Conservation (phyloP, 1,139 yeast genomes). For the Geotrichum aggregatum region DNA sequence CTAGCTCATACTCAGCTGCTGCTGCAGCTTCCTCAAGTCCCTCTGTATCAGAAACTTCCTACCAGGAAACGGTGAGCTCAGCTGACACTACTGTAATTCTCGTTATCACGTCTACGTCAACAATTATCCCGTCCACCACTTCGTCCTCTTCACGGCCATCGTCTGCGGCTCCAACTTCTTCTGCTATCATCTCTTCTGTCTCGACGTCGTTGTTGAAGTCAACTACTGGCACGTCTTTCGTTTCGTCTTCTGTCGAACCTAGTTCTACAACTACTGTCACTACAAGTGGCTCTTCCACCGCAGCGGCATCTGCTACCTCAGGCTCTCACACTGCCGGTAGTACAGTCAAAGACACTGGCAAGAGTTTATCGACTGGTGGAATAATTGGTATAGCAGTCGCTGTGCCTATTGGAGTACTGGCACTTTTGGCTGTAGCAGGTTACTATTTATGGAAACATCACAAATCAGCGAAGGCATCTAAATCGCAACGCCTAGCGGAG, state of each 20-base stretch:
- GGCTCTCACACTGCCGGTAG: neutral
- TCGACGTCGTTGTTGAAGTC: conserved; percentile 1
- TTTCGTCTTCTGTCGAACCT: neutral
- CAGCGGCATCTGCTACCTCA: conserved; percentile 5
- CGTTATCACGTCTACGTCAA: conserved; percentile 21
- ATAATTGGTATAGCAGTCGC: conserved; percentile 21
- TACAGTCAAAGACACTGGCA: neutral
- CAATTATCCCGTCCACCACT: conserved; percentile 11
- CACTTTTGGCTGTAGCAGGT: conserved; percentile 13
- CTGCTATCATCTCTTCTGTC: neutral
- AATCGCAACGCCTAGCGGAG: conserved; percentile 21
- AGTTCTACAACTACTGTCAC: too few species aligned
- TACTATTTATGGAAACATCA: conserved; percentile 18
- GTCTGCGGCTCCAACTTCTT: neutral
- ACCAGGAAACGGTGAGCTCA: conserved; percentile 6
- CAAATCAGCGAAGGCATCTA: conserved; percentile 14
- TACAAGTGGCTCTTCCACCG: neutral
- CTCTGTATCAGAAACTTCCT: neutral
- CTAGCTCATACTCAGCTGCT: neutral
- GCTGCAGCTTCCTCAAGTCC: neutral
- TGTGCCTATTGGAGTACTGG: conserved; percentile 19
- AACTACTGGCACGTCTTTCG: conserved; percentile 3
- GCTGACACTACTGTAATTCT: conserved; percentile 22
- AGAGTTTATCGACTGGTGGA: conserved; percentile 12
- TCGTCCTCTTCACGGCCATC: neutral